phyloP scores from a whole-genome alignment of 148 eudicot species.

The Simmondsia chinensis region DNA sequence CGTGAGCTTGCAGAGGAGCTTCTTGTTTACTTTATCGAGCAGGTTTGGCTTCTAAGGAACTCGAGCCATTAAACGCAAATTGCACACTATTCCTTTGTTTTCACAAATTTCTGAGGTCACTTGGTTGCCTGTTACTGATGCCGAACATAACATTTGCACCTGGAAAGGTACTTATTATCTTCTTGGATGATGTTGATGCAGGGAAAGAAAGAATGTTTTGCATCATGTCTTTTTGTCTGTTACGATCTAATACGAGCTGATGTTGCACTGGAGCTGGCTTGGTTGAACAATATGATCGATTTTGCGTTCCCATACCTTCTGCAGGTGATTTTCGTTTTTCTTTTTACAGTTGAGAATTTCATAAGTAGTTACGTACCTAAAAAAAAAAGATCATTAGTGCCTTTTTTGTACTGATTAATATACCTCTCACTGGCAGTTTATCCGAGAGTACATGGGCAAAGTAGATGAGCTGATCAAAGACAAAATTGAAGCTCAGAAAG shows the following conservation, averaged over 20 bases:
- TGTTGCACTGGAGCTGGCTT: constrained; percentile 92
- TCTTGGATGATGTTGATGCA: constrained; percentile 25
- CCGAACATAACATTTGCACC: too few species aligned
- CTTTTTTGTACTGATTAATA: constrained; percentile 1
- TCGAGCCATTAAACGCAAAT: too few species aligned
- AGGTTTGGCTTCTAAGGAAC: constrained; percentile 28
- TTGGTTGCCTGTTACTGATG: too few species aligned
- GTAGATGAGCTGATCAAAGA: constrained; percentile 89
- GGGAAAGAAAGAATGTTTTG: constrained; percentile 99
- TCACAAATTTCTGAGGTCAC: too few species aligned
- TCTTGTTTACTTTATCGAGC: constrained; percentile 88
- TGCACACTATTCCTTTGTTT: too few species aligned
- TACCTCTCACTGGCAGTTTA: constrained; percentile 35
- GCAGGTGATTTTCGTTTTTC: constrained; percentile 36
- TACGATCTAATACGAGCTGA: constrained; percentile 81
- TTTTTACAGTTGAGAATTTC: not conserved
- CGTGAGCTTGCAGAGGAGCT: constrained; percentile 97
- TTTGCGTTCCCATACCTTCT: constrained; percentile 96
- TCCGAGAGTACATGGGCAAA: constrained; percentile 94
- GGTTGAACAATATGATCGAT: constrained; percentile 95
- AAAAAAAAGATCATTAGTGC: not conserved
- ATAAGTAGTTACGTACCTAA: not conserved
- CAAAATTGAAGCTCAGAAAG: constrained; percentile 70
- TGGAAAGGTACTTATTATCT: too few species aligned
- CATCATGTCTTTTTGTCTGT: constrained; percentile 92